phyloP scores from a whole-genome alignment of 2,329 filamentous ascomycete species.

The Cladophialophora exuberans region DNA sequence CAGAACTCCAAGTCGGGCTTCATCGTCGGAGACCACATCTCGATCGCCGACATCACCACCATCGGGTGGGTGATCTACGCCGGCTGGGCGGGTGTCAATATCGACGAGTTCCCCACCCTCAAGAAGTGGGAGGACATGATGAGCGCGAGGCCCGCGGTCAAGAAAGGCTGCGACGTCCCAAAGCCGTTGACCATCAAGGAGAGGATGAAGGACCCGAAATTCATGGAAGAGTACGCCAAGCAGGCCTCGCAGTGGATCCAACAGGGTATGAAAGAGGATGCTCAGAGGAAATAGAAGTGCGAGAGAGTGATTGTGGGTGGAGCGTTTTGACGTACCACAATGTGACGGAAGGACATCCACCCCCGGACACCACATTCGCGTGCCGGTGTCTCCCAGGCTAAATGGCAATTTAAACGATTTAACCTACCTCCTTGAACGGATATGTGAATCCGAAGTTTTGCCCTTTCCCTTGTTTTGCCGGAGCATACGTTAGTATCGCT shows the following conservation, averaged over 20 bases:
- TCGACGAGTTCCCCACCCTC: slow-evolving; percentile 74
- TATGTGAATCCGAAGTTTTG: no score
- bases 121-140: slow-evolving; percentile 77
- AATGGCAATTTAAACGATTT: no score
- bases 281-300: slow-evolving; percentile 24
- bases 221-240: slow-evolving; percentile 48
- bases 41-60: slow-evolving; percentile 72
- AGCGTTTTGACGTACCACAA: no score
- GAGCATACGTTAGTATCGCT: no score
- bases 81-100: slow-evolving; percentile 66
- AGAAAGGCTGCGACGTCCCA: slow-evolving; percentile 77
- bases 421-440: no score
- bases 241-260: slow-evolving; percentile 30
- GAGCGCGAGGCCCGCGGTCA: slow-evolving; percentile 68
- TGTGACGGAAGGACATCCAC: no score
- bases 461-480: no score
- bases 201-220: slow-evolving; percentile 55
- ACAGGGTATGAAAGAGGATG: slow-evolving; percentile 33
- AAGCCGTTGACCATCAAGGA: slow-evolving; percentile 64
- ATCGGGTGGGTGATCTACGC: slow-evolving; percentile 75
- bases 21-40: slow-evolving; percentile 53
- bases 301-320: no score
- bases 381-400: no score
- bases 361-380: no score
- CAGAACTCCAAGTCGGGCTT: slow-evolving; percentile 53